Evolutionary conservation across 176 grass and related monocot genomes (phyloP).

Genomic region (Themeda triandra): DNA sequence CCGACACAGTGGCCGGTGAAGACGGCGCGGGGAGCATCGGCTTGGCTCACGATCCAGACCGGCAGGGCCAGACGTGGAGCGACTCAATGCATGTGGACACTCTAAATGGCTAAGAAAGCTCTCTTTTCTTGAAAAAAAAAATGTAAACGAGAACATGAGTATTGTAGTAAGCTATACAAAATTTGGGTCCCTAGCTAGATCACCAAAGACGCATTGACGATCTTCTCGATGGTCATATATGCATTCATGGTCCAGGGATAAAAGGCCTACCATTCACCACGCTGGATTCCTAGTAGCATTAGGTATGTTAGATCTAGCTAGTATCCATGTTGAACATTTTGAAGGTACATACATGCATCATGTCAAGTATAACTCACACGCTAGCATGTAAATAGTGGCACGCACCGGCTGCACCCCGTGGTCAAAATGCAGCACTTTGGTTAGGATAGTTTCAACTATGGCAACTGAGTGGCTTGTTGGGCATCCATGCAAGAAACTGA

Average conservation of each 20-base stretch:
- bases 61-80: no score
- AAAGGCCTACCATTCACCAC: not conserved
- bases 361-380: not conserved
- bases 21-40: no score
- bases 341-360: not conserved
- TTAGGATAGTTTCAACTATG: constrained; percentile 28
- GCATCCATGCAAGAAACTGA: constrained; percentile 6
- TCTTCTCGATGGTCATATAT: not conserved
- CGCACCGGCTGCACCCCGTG: not conserved
- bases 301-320: constrained; percentile 11
- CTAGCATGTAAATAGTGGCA: not conserved
- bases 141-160: no score
- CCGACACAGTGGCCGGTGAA: no score
- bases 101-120: no score
- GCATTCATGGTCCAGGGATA: not conserved
- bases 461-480: not conserved
- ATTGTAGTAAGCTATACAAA: no score
- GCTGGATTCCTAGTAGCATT: not conserved
- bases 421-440: constrained; percentile 38
- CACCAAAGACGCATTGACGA: not conserved
- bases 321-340: not conserved
- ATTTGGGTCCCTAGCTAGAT: no score
- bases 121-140: no score
- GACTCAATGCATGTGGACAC: no score
- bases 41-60: no score